Conservation (phyloP, 2,329 filamentous ascomycete genomes). For the Claviceps africana region DNA sequence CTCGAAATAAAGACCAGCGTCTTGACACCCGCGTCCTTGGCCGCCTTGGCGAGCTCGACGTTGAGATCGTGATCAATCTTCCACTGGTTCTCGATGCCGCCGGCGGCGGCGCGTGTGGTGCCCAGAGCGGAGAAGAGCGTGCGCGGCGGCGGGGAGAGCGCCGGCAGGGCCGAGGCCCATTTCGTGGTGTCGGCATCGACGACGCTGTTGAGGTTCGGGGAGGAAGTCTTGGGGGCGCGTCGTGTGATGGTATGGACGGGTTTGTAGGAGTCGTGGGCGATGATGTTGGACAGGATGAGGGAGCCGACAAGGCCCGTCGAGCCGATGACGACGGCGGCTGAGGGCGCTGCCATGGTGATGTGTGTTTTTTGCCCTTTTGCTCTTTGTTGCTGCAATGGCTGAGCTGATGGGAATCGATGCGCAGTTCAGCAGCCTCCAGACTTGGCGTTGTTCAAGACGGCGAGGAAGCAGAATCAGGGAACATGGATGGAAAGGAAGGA, state of each 20-base stretch:
- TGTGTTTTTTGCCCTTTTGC: neutral
- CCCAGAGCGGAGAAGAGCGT: slow-evolving; percentile 67
- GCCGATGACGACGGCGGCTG: slow-evolving; percentile 41
- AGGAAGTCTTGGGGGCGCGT: slow-evolving; percentile 41
- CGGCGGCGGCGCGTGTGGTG: slow-evolving; percentile 64
- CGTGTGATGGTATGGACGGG: slow-evolving; percentile 52
- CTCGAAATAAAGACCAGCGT: slow-evolving; percentile 68
- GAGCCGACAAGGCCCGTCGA: slow-evolving; percentile 57
- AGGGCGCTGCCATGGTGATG: neutral
- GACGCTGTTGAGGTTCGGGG: slow-evolving; percentile 46
- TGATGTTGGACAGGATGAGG: slow-evolving; percentile 56
- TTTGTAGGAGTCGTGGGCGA: slow-evolving; percentile 37
- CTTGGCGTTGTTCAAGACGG: neutral
- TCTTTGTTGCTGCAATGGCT: neutral
- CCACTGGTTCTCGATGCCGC: slow-evolving; percentile 65
- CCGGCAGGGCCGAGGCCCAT: slow-evolving; percentile 50
- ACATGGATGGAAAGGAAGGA: neutral
- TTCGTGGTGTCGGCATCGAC: slow-evolving; percentile 51
- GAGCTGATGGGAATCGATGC: neutral
- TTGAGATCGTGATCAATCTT: slow-evolving; percentile 84
- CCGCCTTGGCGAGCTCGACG: slow-evolving; percentile 59
- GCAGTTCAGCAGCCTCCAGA: neutral
- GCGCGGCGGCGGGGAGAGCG: slow-evolving; percentile 39
- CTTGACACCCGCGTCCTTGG: slow-evolving; percentile 55
- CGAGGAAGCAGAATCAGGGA: too few species aligned